These are phyloP conservation scores for Caulochytrium protostelioides DNA, from an alignment of 371 early-diverging fungal species.

Conservation along the genomic window DNA sequence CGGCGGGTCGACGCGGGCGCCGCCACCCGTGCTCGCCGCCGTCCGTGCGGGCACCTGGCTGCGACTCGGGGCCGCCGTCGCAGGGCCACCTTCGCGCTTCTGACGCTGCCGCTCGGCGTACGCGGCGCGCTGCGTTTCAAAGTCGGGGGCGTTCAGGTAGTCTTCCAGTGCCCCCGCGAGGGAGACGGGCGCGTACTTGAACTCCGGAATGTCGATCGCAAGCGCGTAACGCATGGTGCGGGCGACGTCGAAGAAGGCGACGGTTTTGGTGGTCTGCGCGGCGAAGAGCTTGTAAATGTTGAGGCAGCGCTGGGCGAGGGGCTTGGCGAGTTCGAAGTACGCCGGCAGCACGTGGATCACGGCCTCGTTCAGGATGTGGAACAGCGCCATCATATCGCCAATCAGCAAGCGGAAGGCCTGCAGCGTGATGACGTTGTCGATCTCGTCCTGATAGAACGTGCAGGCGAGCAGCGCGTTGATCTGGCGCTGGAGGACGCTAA, in stretches of 20 bases:
- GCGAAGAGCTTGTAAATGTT: conserved; percentile 76
- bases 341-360: conserved; percentile 36
- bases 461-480: conserved; percentile 51
- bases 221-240: conserved; percentile 42
- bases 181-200: conserved; percentile 67
- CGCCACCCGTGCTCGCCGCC: too few species aligned
- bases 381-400: conserved; percentile 62
- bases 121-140: conserved; percentile 28
- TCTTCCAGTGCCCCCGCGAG: conserved; percentile 67
- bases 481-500: conserved; percentile 53
- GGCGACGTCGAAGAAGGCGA: conserved; percentile 58
- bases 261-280: conserved; percentile 50
- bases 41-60: too few species aligned
- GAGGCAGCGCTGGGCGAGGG: conserved; percentile 55
- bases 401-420: conserved; percentile 62
- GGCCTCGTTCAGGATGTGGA: conserved; percentile 73
- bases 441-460: conserved; percentile 56
- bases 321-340: conserved; percentile 68
- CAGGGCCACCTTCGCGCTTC: too few species aligned
- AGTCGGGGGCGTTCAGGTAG: conserved; percentile 49
- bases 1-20: conserved; percentile 3
- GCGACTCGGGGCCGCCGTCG: too few species aligned
- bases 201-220: conserved; percentile 51
- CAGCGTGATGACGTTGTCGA: conserved; percentile 68
- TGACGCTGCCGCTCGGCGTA: conserved; percentile 17